These are phyloP conservation scores for Piloderma croceum DNA, from an alignment of 768 basidiomycete species.

Conservation along the genomic window DNA sequence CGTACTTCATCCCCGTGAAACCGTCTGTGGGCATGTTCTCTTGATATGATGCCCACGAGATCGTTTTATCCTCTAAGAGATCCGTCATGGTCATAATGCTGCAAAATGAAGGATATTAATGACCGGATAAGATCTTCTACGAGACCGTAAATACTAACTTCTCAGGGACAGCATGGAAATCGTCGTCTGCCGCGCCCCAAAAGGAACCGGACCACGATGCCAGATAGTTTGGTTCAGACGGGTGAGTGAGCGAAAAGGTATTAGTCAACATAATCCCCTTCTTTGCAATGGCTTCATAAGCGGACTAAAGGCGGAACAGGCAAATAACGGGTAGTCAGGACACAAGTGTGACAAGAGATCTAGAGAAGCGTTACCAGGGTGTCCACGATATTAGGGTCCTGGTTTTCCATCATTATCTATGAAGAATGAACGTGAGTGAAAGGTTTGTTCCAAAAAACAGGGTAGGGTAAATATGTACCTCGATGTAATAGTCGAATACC, in stretches of 20 bases:
- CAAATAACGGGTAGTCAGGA: too few species aligned
- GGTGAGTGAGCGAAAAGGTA: slow-evolving; percentile 49
- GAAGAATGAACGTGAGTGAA: too few species aligned
- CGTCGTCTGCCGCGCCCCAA: slow-evolving; percentile 47
- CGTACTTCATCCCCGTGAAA: slow-evolving; percentile 35
- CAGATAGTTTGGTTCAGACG: slow-evolving; percentile 57
- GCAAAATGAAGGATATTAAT: slow-evolving; percentile 2
- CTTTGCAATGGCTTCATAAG: slow-evolving; percentile 38
- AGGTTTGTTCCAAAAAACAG: too few species aligned
- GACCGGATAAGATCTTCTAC: background rate
- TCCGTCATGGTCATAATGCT: slow-evolving; percentile 58
- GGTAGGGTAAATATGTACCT: too few species aligned
- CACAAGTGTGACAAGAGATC: too few species aligned
- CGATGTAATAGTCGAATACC: too few species aligned
- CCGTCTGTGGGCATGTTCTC: slow-evolving; percentile 53
- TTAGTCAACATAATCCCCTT: slow-evolving; percentile 45
- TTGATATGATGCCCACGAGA: slow-evolving; percentile 60
- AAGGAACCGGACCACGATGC: slow-evolving; percentile 16
- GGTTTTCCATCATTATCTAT: too few species aligned
- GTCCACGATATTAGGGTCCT: too few species aligned
- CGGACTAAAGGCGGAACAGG: too few species aligned
- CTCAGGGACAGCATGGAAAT: slow-evolving; percentile 45
- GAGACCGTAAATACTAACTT: slow-evolving; percentile 8
- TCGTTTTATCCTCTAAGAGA: slow-evolving; percentile 48
- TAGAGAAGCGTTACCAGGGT: too few species aligned